Percentiles rank a stretch among this genome's conserved stretches.
Evolutionary conservation across 225 moss, liverwort and hornwort genomes (phyloP).

Genomic region (Sphagnum contortum): DNA sequence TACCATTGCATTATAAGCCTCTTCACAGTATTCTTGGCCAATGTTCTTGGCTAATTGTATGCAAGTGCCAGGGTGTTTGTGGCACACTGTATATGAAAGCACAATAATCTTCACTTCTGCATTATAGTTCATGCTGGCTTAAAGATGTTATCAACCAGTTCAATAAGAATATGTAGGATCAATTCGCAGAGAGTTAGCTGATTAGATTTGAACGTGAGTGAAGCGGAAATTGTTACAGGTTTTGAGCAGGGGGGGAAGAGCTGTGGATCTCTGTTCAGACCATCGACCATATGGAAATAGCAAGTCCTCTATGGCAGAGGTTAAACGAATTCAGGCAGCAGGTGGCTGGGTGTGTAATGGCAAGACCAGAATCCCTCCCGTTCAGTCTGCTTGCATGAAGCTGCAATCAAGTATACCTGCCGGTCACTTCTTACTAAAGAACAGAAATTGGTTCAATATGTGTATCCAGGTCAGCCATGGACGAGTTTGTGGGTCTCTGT

Average conservation of each 20-base stretch:
- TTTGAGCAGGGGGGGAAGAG: constrained; percentile 65
- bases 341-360: constrained; percentile 86
- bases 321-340: constrained; percentile 70
- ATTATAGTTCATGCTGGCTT: no score
- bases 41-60: no score
- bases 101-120: no score
- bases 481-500: constrained; percentile 72
- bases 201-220: no score
- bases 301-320: constrained; percentile 54
- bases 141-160: no score
- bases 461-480: constrained; percentile 70
- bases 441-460: neutral
- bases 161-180: no score
- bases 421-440: neutral
- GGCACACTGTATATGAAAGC: no score
- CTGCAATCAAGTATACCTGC: neutral
- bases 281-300: constrained; percentile 81
- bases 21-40: no score
- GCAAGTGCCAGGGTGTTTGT: no score
- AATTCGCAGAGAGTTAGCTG: no score
- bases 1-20: no score
- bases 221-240: constrained; percentile 36
- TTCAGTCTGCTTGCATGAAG: neutral
- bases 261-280: constrained; percentile 67
- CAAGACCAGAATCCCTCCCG: neutral